Evolutionary conservation across 306 rosid genomes (phyloP), one percentile per base, ranked within the genome.

Genomic region (Trichosanthes cucumerina): DNA sequence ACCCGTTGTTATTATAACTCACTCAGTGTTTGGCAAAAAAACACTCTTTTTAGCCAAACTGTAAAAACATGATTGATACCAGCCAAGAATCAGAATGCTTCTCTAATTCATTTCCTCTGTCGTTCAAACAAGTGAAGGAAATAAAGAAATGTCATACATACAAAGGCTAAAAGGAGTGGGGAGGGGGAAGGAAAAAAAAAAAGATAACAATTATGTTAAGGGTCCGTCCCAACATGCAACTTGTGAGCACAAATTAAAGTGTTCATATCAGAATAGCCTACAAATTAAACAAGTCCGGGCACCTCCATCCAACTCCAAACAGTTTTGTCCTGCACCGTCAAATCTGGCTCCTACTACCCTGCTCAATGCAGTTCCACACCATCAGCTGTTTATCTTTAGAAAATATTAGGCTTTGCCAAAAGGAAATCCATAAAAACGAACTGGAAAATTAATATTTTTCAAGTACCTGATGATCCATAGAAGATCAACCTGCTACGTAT

Each of bases 91-190:
- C 60, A 52, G 46, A 78, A 52, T 49, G 41, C 59, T 73, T 62
- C 64, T 68, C 83, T 63, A 72, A 82, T 79, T 81, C 90, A 81
- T 79, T 81, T 79, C 79, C 79, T 77, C 76, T 4, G 79, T 38
- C 19, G 73, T 81, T 77, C 82, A 81, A 54, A 54, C 54, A 69
- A 53, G 39, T 72, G 10, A 41, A 69, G 71, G 34, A 50, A 78
- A 75, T 78, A 75, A 82, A 78, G 79, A 66, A 68, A 49, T 59
- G 80, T 86, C 81, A 56, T 82, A 82, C 70, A 82, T 75, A 85
- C 74, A 79, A 79, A 69, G 81, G 83, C 79, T 65, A 60, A 46
- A 36, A 49, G 79, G 53, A 79, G 84, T 7, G 23, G 36, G 43
- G 60, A 13, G 9, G 75, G 1, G 57, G 76, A 72, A 53, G 57